Percentiles rank a stretch among this genome's conserved stretches.
phyloP scores from a whole-genome alignment of 441 rosid genomes.

The Pelargonium fulgidum region DNA sequence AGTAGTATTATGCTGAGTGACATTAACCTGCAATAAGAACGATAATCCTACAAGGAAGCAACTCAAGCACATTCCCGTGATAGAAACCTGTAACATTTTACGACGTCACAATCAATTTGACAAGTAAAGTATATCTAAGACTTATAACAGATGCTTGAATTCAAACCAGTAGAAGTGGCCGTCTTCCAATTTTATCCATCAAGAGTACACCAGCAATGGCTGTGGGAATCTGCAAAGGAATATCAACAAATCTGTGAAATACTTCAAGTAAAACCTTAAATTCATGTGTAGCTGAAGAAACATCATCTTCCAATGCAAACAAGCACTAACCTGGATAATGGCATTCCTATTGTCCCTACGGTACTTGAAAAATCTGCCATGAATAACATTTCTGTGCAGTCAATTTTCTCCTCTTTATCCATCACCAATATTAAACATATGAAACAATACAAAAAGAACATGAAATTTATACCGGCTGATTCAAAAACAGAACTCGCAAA shows the following conservation, averaged over 20 bases:
- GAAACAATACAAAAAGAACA: background rate
- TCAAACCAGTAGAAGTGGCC: conserved; percentile 47
- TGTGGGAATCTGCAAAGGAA: conserved; percentile 37
- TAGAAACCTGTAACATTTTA: conserved; percentile 33
- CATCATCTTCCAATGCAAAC: background rate
- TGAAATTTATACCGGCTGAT: conserved; percentile 34
- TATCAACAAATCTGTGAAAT: background rate
- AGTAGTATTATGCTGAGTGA: background rate
- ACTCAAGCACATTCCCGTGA: conserved; percentile 34
- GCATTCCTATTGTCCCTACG: conserved; percentile 33
- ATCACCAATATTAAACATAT: background rate
- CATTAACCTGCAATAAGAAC: conserved; percentile 39
- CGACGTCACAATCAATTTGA: background rate
- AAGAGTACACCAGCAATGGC: conserved; percentile 29
- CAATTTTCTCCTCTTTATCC: background rate
- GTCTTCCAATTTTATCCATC: conserved; percentile 48
- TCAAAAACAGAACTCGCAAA: conserved; percentile 42
- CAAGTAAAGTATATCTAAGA: background rate
- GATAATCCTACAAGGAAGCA: conserved; percentile 31
- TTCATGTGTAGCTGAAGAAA: no score
- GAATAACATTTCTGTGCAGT: conserved; percentile 4
- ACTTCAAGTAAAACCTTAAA: conserved; percentile 6
- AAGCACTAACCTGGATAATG: conserved; percentile 29
- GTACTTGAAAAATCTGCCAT: conserved; percentile 33
- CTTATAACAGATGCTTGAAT: background rate